Evolutionary conservation across 305 asterid genomes (phyloP).

Genomic region (Fraxinus angustifolia): DNA sequence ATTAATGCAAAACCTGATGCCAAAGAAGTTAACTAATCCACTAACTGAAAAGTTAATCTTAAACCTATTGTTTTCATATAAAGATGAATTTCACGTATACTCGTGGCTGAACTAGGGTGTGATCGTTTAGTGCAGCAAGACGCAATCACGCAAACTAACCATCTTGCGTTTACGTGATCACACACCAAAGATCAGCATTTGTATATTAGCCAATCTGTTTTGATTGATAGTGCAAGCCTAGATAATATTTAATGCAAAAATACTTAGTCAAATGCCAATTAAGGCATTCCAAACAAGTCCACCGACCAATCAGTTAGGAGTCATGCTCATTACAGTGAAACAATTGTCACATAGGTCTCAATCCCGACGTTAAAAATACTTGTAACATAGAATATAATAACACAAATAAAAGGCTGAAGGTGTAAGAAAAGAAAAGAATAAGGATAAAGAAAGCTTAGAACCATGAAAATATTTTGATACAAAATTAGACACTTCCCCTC

Average conservation of each 20-base stretch:
- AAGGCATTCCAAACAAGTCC: too few relatives aligned
- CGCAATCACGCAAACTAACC: background rate
- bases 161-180: background rate
- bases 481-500: slow-evolving; percentile 12
- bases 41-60: too few relatives aligned
- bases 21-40: background rate
- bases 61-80: background rate
- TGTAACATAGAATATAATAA: background rate
- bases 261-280: too few relatives aligned
- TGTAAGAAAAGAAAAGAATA: slow-evolving; percentile 5
- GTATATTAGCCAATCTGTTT: too few relatives aligned
- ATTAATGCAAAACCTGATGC: background rate
- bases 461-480: too few relatives aligned
- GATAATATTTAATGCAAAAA: too few relatives aligned
- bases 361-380: too few relatives aligned
- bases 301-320: too few relatives aligned
- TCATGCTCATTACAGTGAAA: too few relatives aligned
- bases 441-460: slow-evolving; percentile 7
- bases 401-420: slow-evolving; percentile 26
- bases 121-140: background rate
- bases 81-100: background rate
- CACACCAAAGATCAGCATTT: too few relatives aligned
- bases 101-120: background rate
- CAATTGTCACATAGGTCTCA: too few relatives aligned
- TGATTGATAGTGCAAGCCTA: background rate